phyloP scores from a whole-genome alignment of 345 rosid species.

The Kernera saxatilis region DNA sequence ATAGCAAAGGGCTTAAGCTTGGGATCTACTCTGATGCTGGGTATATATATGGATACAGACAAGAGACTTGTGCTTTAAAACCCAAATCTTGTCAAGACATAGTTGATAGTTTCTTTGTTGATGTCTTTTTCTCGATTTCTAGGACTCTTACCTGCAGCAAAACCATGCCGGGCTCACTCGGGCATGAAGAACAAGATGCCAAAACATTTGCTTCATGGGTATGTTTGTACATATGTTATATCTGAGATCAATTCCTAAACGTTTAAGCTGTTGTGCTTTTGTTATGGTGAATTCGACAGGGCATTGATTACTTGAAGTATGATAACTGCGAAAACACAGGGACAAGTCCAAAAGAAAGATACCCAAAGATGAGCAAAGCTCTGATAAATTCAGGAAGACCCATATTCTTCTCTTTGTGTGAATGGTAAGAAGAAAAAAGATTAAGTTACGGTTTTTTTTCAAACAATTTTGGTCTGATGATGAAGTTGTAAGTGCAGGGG shows the following conservation, averaged over 20 bases:
- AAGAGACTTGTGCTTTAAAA: neutral
- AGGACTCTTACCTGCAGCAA: constrained; percentile 81
- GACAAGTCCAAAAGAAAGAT: constrained; percentile 66
- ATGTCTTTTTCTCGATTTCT: neutral
- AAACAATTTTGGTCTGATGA: neutral
- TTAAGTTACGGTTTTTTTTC: neutral
- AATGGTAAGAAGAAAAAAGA: constrained; percentile 47
- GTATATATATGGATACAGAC: constrained; percentile 25
- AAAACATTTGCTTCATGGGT: constrained; percentile 90
- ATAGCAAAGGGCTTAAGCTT: constrained; percentile 77
- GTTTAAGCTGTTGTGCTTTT: neutral
- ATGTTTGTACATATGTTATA: neutral
- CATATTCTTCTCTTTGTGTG: constrained; percentile 84
- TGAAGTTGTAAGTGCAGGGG: constrained; percentile 44
- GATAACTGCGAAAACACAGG: constrained; percentile 71
- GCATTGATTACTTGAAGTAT: constrained; percentile 84
- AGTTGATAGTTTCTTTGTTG: neutral
- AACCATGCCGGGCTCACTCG: constrained; percentile 91
- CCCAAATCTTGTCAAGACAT: neutral
- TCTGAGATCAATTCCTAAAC: neutral
- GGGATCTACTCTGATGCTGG: constrained; percentile 94
- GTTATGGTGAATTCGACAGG: constrained; percentile 39
- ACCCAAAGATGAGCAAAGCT: constrained; percentile 64
- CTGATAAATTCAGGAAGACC: constrained; percentile 59
- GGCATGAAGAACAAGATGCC: constrained; percentile 88